A percentile compares a stretch with the other conserved stretches of the same genome.
Evolutionary conservation across 345 rosid genomes (phyloP).

Genomic region (Linum lewisii): DNA sequence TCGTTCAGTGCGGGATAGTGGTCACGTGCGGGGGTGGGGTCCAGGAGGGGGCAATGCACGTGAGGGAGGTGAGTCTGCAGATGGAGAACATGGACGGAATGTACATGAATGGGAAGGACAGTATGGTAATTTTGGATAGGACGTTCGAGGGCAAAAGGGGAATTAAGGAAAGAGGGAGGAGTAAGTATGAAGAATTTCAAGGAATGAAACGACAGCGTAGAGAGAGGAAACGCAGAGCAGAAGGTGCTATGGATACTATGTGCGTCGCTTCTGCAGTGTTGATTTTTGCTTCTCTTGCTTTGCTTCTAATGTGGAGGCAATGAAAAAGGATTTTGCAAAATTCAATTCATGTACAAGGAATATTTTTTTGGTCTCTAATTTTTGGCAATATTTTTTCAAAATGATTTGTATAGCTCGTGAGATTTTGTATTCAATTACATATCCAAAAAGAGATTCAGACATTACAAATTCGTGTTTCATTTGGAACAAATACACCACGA

Average conservation of each 20-base stretch:
- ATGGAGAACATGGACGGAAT: constrained; percentile 67
- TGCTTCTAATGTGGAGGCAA: constrained; percentile 24
- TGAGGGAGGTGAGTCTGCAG: constrained; percentile 58
- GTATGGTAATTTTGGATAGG: constrained; percentile 37
- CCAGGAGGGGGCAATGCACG: constrained; percentile 43
- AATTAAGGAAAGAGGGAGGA: constrained; percentile 22
- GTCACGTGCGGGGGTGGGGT: constrained; percentile 40
- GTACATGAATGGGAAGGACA: constrained; percentile 50
- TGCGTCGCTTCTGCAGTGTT: constrained; percentile 39
- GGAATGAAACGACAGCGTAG: constrained; percentile 41
- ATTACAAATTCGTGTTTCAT: too few species aligned
- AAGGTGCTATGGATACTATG: constrained; percentile 42
- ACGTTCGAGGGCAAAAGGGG: constrained; percentile 44
- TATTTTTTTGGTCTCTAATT: too few species aligned
- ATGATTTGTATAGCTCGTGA: too few species aligned
- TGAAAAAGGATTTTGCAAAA: neutral
- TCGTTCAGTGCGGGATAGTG: constrained; percentile 37
- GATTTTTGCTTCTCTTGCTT: constrained; percentile 23
- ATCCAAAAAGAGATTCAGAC: too few species aligned
- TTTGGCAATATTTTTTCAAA: too few species aligned
- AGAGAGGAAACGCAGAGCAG: constrained; percentile 36
- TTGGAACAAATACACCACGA: too few species aligned
- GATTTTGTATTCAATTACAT: too few species aligned
- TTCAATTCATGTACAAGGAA: too few species aligned
- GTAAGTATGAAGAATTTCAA: constrained; percentile 29